These are phyloP conservation scores for Calendula officinalis DNA, from an alignment of 129 eudicot species.

Conservation along the genomic window DNA sequence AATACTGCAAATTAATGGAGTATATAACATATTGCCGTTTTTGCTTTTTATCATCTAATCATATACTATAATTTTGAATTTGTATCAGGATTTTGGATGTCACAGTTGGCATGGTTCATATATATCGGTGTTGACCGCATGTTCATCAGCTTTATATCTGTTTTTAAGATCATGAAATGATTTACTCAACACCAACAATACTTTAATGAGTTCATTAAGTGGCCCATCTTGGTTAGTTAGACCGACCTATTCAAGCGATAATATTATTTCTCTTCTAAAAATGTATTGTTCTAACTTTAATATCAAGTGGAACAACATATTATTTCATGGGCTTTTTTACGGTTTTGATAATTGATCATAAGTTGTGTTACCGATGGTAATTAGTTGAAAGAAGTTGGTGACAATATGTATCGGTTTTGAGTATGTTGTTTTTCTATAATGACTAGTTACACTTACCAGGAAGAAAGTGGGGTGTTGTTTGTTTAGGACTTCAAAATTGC, in stretches of 20 bases:
- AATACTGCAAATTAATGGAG: no score
- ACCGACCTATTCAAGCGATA: background rate
- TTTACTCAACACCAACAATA: conserved; percentile 2
- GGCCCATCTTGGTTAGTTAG: conserved; percentile 13
- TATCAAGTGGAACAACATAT: no score
- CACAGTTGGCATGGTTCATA: conserved; percentile 35
- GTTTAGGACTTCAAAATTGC: no score
- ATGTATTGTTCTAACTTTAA: no score
- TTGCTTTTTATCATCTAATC: no score
- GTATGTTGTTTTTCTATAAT: background rate
- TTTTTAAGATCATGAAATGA: conserved; percentile 30
- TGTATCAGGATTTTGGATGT: conserved; percentile 45
- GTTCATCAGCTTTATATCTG: conserved; percentile 38
- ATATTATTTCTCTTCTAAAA: no score
- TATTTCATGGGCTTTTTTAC: conserved; percentile 18
- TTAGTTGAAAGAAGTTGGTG: conserved; percentile 15
- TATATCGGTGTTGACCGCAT: conserved; percentile 36
- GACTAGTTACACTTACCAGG: background rate
- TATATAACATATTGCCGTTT: no score
- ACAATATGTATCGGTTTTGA: conserved; percentile 22
- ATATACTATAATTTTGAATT: background rate
- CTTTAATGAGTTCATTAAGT: conserved; percentile 14
- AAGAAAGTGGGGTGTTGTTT: background rate
- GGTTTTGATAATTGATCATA: conserved; percentile 29
- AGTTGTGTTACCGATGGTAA: conserved; percentile 16